phyloP scores from a whole-genome alignment of 2,329 filamentous ascomycete species.

The Colletotrichum liaoningense region DNA sequence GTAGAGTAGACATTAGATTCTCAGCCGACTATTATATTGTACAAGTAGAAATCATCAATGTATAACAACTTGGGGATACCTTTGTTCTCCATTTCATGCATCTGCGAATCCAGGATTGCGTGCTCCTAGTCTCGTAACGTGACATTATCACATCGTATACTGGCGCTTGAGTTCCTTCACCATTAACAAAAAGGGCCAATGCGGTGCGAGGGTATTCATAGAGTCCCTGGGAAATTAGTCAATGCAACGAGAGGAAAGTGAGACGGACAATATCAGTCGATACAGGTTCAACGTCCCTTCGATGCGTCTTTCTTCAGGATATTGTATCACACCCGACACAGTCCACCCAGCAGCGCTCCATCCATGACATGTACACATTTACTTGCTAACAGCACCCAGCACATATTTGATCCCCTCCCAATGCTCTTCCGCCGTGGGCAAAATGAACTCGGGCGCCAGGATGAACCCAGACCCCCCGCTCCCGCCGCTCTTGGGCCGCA shows the following conservation, averaged over 20 bases:
- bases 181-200: too few relatives aligned
- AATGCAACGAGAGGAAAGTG: too few relatives aligned
- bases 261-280: too few relatives aligned
- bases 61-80: background rate
- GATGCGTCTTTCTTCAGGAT: too few relatives aligned
- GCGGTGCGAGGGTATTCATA: too few relatives aligned
- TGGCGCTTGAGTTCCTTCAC: too few relatives aligned
- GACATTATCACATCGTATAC: background rate
- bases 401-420: constrained; percentile 38
- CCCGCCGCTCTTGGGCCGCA: constrained; percentile 32
- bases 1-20: background rate
- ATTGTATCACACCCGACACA: too few relatives aligned
- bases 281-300: too few relatives aligned
- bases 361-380: background rate
- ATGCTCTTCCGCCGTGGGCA: constrained; percentile 39
- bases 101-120: background rate
- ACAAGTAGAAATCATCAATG: background rate
- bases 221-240: too few relatives aligned
- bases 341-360: background rate
- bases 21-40: background rate
- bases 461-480: constrained; percentile 36
- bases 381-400: constrained; percentile 2
- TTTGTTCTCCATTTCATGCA: too few relatives aligned
- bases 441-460: constrained; percentile 37
- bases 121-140: background rate